Percentiles rank a stretch among this genome's conserved stretches.
Evolutionary conservation across 2,329 filamentous ascomycete genomes (phyloP).

Genomic region (Botrytis paeoniae): DNA sequence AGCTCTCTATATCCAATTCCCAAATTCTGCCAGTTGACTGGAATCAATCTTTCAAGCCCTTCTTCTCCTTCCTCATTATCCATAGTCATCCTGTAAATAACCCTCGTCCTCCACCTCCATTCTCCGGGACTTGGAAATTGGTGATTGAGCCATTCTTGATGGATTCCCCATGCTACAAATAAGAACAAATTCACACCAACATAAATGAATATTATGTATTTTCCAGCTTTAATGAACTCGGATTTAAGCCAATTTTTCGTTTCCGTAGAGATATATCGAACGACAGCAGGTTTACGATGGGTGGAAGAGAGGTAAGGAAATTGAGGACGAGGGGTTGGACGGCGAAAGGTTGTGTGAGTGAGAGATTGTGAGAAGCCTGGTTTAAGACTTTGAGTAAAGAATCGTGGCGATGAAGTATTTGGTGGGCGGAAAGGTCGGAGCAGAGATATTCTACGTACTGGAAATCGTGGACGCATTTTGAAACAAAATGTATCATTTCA

Average conservation of each 20-base stretch:
- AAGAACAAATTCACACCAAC: constrained; percentile 58
- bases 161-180: constrained; percentile 61
- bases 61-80: constrained; percentile 28
- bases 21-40: constrained; percentile 63
- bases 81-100: constrained; percentile 58
- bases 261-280: constrained; percentile 77
- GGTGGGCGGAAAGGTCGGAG: constrained; percentile 41
- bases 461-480: constrained; percentile 37
- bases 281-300: constrained; percentile 42
- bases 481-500: neutral
- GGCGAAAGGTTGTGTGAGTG: constrained; percentile 19
- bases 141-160: constrained; percentile 73
- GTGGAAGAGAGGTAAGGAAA: constrained; percentile 57
- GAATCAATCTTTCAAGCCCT: neutral
- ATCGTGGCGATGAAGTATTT: constrained; percentile 40
- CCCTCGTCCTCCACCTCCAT: constrained; percentile 71
- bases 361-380: constrained; percentile 38
- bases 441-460: constrained; percentile 42
- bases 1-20: constrained; percentile 58
- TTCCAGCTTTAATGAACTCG: constrained; percentile 66
- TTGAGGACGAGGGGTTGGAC: constrained; percentile 52
- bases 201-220: constrained; percentile 66
- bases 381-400: constrained; percentile 53
- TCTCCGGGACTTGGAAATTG: constrained; percentile 78
- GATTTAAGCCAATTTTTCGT: constrained; percentile 67